A percentile compares a stretch with the other conserved stretches of the same genome.
phyloP scores from a whole-genome alignment of 108 stramenopile genomes.

The Aurantiochytrium sp. region DNA sequence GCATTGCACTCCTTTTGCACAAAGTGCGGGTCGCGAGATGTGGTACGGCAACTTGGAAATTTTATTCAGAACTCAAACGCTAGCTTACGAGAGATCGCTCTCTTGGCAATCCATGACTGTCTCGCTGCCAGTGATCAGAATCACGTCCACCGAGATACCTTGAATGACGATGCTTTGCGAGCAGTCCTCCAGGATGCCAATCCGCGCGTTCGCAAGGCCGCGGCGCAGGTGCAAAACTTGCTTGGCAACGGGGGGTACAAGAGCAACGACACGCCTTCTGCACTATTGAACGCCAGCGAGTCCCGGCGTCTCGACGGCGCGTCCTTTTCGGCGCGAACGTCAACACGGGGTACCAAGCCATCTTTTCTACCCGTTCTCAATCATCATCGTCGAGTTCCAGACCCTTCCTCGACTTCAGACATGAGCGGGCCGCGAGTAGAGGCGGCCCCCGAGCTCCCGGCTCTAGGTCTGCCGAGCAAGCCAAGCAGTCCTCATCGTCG shows the following conservation, averaged over 20 bases:
- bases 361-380: no score
- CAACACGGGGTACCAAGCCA: no score
- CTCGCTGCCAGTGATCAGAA: not conserved
- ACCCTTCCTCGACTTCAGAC: no score
- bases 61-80: not conserved
- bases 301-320: not conserved
- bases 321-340: no score
- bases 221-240: not conserved
- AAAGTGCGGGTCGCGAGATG: not conserved
- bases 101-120: not conserved
- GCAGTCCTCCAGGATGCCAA: not conserved
- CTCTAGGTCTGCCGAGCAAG: no score
- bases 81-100: not conserved
- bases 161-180: not conserved
- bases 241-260: not conserved
- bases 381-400: no score
- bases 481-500: no score
- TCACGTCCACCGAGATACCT: not conserved
- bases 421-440: no score
- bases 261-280: not conserved
- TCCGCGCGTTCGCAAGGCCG: not conserved
- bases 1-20: not conserved
- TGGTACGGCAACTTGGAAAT: not conserved
- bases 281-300: not conserved
- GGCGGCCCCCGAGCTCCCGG: no score